Base-by-base conservation (phyloP, 306 rosid genomes). In the Pueraria montana region DNA sequence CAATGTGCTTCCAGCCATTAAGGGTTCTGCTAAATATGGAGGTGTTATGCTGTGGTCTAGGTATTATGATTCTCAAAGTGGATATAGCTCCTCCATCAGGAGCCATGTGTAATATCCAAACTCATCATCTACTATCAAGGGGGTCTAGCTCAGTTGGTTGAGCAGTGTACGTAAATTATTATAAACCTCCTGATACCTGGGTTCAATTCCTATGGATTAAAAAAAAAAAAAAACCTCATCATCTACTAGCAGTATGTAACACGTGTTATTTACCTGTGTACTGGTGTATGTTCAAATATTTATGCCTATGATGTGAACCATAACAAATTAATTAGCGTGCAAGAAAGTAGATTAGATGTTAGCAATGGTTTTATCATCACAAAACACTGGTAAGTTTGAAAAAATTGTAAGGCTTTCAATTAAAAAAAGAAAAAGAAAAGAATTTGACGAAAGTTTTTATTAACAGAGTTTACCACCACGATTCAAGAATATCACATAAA, bases 21-120 rank as follows among this genome's bases (percentile, higher is more conserved):
- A 83, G 78, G 20, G 12, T n/a, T 87, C 84, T 40, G 50, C 86
- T 7, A 84, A 87, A 59, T 81, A 84, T 40, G 86, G 87, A 7
- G 87, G 86, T n/a, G 79, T 87, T 40, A 84, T 72, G 90, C 30
- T 87, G 65, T 87, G 88, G 84, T 87, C 88, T 16, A 84, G 84
- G 84, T 87, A 77, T n/a, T 82, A 84, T 77, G 90, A 87, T 84
- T 76, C 16, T 69, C 86, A 81, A n/a, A 84, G 66, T 36, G 88
- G 82, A 7, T 87, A 81, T 50, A 84, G 86, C 38, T 64, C 86
- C 2, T 75, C 85, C 55, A 85, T 85, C 8, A 80, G 55, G 64
- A 76, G 27, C 58, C 65, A 76, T 81, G 83, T 76, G 6, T 85
- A 27, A 62, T 3, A 75, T 38, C n/a, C 12, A 58, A n/a, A 53